These are phyloP conservation scores for Colletotrichum salicis DNA, from an alignment of 2,329 filamentous ascomycete genomes.

Conservation along the genomic window DNA sequence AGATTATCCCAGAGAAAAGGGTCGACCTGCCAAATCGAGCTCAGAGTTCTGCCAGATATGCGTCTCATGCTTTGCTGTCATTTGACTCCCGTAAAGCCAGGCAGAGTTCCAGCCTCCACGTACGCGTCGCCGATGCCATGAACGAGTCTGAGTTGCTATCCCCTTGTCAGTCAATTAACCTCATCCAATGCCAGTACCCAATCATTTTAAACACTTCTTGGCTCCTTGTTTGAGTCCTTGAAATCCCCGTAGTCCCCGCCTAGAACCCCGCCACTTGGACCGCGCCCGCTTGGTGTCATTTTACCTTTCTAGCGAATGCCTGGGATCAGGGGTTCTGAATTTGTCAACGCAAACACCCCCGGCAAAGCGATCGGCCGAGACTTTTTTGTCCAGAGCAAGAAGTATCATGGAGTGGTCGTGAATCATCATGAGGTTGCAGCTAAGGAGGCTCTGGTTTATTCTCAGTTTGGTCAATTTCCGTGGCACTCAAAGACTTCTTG, in stretches of 20 bases:
- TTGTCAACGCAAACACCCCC: neutral
- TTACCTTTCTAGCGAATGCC: neutral
- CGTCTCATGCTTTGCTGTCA: conserved; percentile 1
- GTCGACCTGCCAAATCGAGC: neutral
- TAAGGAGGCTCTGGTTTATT: too few relatives aligned
- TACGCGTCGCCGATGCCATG: conserved; percentile 3
- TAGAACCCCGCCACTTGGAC: neutral
- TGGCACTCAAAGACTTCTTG: too few relatives aligned
- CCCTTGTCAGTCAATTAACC: neutral
- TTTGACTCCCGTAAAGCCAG: neutral
- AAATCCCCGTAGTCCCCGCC: neutral
- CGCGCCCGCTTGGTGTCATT: neutral
- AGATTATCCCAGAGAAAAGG: too few relatives aligned
- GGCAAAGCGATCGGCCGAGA: neutral
- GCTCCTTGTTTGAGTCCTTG: neutral
- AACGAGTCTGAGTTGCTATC: neutral
- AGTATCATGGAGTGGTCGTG: too few relatives aligned
- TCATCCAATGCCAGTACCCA: neutral
- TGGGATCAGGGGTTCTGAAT: neutral
- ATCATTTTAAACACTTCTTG: neutral
- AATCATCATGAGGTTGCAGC: too few relatives aligned
- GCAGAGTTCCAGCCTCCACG: conserved; percentile 7
- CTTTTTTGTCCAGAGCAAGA: neutral
- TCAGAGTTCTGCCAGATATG: conserved; percentile 18
- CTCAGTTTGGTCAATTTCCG: too few relatives aligned